Evolutionary conservation across 2,329 filamentous ascomycete species (phyloP).

Genomic region (Fusarium mundagurra): DNA sequence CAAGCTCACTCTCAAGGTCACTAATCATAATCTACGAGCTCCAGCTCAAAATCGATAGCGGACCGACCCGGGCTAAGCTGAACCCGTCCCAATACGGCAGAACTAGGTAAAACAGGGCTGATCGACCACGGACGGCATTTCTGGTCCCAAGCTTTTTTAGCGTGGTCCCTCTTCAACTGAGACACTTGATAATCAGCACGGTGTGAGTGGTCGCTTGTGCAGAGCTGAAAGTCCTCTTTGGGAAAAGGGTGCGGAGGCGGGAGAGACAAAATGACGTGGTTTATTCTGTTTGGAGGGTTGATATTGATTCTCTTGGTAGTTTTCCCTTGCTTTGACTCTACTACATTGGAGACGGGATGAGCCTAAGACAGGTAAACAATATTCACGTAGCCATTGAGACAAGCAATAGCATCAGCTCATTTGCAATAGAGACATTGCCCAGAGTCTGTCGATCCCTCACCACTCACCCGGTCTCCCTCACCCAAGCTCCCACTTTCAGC

Average conservation of each 20-base stretch:
- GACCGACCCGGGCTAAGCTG: conserved; percentile 8
- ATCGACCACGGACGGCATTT: conserved; percentile 12
- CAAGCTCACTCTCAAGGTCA: background rate
- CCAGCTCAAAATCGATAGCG: background rate
- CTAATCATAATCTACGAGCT: too few species aligned
- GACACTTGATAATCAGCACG: conserved; percentile 13
- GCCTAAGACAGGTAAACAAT: too few species aligned
- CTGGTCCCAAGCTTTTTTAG: background rate
- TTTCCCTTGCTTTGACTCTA: background rate
- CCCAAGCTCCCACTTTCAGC: conserved; percentile 6
- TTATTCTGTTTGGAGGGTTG: background rate
- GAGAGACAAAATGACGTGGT: conserved; percentile 26
- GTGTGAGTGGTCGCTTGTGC: background rate
- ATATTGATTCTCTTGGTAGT: background rate
- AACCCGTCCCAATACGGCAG: background rate
- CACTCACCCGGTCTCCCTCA: conserved; percentile 10
- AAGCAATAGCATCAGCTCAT: background rate
- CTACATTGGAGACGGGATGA: too few species aligned
- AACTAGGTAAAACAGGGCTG: background rate
- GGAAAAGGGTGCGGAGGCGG: conserved; percentile 1
- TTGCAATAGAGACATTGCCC: background rate
- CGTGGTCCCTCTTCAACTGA: conserved; percentile 5
- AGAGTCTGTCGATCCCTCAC: background rate
- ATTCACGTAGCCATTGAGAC: background rate
- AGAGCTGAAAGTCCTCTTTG: conserved; percentile 34